These are phyloP conservation scores for Xanthoconium separans DNA, from an alignment of 1,284 basidiomycete species.

Conservation along the genomic window DNA sequence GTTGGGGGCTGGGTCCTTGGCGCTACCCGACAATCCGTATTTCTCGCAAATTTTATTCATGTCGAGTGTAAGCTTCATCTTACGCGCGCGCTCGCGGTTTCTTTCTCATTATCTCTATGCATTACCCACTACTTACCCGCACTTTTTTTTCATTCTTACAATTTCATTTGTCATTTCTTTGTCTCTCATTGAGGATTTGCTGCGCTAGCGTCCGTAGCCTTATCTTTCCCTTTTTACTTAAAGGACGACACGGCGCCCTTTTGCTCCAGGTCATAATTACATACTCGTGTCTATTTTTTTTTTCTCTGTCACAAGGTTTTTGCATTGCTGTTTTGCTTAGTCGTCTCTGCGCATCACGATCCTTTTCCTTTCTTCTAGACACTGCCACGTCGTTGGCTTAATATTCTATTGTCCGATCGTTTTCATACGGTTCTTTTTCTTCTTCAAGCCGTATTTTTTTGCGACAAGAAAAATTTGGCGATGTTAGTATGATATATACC, in stretches of 20 bases:
- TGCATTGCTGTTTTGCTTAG: conserved; percentile 31
- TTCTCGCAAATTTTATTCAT: conserved; percentile 19
- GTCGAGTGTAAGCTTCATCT: conserved; percentile 19
- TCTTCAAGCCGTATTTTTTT: neutral
- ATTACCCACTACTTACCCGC: conserved; percentile 20
- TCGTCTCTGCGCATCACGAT: conserved; percentile 22
- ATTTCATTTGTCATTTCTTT: conserved; percentile 6
- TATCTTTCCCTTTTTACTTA: conserved; percentile 6
- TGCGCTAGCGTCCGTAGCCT: conserved; percentile 25
- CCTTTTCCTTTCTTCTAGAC: conserved; percentile 15
- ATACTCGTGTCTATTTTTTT: conserved; percentile 19
- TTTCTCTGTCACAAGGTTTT: conserved; percentile 25
- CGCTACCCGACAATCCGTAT: conserved; percentile 13
- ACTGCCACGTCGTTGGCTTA: conserved; percentile 19
- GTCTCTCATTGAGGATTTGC: conserved; percentile 15
- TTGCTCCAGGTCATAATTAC: conserved; percentile 29
- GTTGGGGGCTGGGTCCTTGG: conserved; percentile 28
- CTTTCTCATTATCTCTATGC: conserved; percentile 33
- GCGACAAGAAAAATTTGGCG: conserved; percentile 7
- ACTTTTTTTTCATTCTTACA: conserved; percentile 7
- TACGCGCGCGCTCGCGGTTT: neutral
- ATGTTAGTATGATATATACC: conserved; percentile 8
- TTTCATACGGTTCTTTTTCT: conserved; percentile 1
- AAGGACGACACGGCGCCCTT: conserved; percentile 29
- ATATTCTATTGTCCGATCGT: conserved; percentile 21